Evolutionary conservation across 352 stramenopile genomes (phyloP), one percentile per base, ranked within the genome.

Genomic region (Phytophthora idaei): DNA sequence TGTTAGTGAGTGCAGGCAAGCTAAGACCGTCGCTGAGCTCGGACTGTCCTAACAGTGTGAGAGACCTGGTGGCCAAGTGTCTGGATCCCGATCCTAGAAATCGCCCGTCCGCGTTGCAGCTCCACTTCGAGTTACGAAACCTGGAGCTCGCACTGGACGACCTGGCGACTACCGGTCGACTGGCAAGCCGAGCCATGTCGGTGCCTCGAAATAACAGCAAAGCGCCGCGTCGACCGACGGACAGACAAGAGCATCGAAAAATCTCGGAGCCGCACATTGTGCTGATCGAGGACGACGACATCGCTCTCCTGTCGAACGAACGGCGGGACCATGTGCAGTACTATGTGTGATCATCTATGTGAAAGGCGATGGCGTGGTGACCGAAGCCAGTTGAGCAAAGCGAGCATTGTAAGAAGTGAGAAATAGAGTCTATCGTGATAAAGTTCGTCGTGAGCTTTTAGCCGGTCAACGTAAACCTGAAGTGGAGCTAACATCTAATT

Each of bases 61-160:
- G 67, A 0, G 61, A 76, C 3, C 52, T 94, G 17, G 70, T 83
- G 7, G 34, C 67, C 10, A 75, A 80, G 21, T 93, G 85, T 39
- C 37, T 93, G 8, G 73, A 81, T 10, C 59, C 74, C 31, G 66
- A 87, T 39, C 79, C 81, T 4, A 25, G 17, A 7, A 76, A 80
- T 25, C 81, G 85, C 4, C 85, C 85, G 29, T 83, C 73, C 3
- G 85, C 85, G 1, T 39, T 92, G 48, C 73, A 94, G 56, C 60
- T 94, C 27, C 85, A 91, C 56, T 92, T 85, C 51, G 77, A 84
- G 52, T 59, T 94, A 42, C 81, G 83, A 27, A 71, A 77, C 37
- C 57, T 78, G 9, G 66, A 74, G 17, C 39, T 74, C 3, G 45
- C 56, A 25, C 45, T 67, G 15, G 66, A 74, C 9, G 60, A 77